Evolutionary conservation across 2,329 filamentous ascomycete genomes (phyloP), one percentile per base, ranked within the genome.

Genomic region (Cladophialophora psammophila): DNA sequence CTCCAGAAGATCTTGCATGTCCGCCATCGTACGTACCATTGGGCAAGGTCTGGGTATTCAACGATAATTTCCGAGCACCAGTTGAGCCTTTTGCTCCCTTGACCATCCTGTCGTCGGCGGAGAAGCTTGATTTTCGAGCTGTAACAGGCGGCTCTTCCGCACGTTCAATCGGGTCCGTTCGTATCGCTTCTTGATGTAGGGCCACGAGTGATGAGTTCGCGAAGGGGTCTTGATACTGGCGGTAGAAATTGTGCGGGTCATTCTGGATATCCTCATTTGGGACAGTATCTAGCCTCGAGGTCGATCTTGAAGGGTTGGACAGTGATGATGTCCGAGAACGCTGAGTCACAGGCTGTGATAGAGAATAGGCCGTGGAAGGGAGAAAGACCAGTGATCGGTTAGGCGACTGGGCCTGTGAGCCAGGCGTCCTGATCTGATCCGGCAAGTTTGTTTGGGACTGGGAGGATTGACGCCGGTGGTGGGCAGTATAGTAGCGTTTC

Each of bases 211-310:
- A 71, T 59, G 68, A 60, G 60, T 71, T 72, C 63, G 67, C 61
- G 60, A 78, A 76, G 40, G 76, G 75, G 62, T 79, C 74, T 61
- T 76, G 76, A 73, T 81, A 81, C 53, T 79, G 78, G 71, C 82
- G 80, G 72, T 85, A 86, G 75, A 83, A 85, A 20, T 84, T 83
- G 75, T 83, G 82, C 42, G 83, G 84, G 72, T 84, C 80, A 53
- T 79, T 77, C 32, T 78, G 80, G 57, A 68, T 64, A 59, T 71
- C 72, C 66, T 75, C 75, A 59, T 67, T 73, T 63, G 20, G 56
- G 45, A 48, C 53, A 34, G 34, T 12, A 38, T 67, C 68, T 26
- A 63, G 45, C 32, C 48, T 66, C 10, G 59, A 38, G 34, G 63
- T 59, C 9, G 63, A 64, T 15, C 54, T 54, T 34, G 66, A 62